These are phyloP conservation scores for Rhododendron henanense DNA, from an alignment of 148 eudicot species.

Conservation along the genomic window DNA sequence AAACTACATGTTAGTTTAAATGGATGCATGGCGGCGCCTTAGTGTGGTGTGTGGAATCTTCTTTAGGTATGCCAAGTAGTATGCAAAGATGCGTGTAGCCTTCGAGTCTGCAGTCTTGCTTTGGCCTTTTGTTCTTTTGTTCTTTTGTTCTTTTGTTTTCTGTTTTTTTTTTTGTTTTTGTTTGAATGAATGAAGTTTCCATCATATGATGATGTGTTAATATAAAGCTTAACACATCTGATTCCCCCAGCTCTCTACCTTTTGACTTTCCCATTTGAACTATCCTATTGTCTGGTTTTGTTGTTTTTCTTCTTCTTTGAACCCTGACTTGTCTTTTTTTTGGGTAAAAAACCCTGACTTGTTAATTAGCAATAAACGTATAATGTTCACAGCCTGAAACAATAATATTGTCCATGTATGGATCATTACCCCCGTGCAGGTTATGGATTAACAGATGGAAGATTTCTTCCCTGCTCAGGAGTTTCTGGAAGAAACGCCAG, in stretches of 20 bases:
- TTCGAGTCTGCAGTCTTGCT: not conserved
- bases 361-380: not conserved
- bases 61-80: not conserved
- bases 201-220: not conserved
- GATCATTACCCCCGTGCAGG: constrained; percentile 32
- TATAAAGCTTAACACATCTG: not conserved
- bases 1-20: not conserved
- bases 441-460: constrained; percentile 55
- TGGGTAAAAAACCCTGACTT: not conserved
- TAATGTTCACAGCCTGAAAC: not conserved
- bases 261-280: not conserved
- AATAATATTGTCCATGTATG: not conserved
- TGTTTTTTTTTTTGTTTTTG: not conserved
- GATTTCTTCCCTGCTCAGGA: constrained; percentile 54
- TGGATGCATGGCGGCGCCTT: not conserved
- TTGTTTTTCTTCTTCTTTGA: not conserved
- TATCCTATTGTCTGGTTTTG: not conserved
- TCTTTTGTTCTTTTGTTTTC: not conserved
- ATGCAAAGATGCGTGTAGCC: not conserved
- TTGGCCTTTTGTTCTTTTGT: not conserved
- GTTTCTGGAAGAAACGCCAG: constrained; percentile 47
- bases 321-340: not conserved
- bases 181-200: not conserved
- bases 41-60: not conserved
- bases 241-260: not conserved